phyloP scores from a whole-genome alignment of 257 asterid species.

The Primulina tabacum region DNA sequence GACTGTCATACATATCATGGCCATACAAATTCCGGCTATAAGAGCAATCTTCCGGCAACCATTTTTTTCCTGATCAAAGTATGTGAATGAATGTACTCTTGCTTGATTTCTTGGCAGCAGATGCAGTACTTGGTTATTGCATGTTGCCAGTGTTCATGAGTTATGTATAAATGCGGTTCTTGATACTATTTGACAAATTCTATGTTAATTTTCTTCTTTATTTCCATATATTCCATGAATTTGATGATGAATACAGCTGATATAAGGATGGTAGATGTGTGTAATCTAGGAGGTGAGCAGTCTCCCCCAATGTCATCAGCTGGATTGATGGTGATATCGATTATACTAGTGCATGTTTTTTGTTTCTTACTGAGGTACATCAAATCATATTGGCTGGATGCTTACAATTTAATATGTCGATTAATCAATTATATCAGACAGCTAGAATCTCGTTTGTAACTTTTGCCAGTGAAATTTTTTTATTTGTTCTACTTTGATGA shows the following conservation, averaged over 20 bases:
- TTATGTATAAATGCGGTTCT: slow-evolving; percentile 6
- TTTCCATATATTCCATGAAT: slow-evolving; percentile 2
- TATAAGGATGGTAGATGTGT: slow-evolving; percentile 7
- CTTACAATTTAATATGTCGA: neutral
- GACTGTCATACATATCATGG: slow-evolving; percentile 17
- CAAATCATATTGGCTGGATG: neutral
- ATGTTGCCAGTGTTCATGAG: neutral
- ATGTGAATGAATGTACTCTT: neutral
- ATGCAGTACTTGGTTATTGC: neutral
- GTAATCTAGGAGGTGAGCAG: neutral
- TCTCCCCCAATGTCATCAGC: neutral
- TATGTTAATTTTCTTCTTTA: slow-evolving; percentile 4
- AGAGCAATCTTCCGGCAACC: slow-evolving; percentile 12
- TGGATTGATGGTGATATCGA: slow-evolving; percentile 20
- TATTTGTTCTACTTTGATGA: neutral
- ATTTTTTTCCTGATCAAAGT: slow-evolving; percentile 4
- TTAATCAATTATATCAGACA: neutral
- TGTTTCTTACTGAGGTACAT: neutral
- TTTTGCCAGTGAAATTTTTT: too few relatives aligned
- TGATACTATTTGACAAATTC: slow-evolving; percentile 16
- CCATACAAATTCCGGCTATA: slow-evolving; percentile 13
- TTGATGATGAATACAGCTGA: neutral
- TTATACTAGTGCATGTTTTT: neutral
- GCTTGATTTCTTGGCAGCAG: neutral
- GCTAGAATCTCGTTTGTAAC: too few relatives aligned